These are phyloP conservation scores for Centella asiatica DNA, from an alignment of 129 eudicot species.

Conservation along the genomic window DNA sequence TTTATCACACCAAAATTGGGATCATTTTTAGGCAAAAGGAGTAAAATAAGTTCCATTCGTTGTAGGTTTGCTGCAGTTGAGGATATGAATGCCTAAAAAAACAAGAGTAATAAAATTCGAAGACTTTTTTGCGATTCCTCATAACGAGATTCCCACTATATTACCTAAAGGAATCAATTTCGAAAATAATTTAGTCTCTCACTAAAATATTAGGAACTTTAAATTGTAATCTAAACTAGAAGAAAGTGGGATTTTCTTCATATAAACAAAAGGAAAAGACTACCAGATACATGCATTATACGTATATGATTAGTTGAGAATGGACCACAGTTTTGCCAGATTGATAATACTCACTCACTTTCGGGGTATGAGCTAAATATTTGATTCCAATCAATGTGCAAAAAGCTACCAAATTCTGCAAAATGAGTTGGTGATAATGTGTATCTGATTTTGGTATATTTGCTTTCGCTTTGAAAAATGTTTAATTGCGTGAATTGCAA, in stretches of 20 bases:
- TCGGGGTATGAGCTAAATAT: conserved; percentile 9
- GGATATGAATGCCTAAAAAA: conserved; percentile 14
- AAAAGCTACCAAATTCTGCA: background rate
- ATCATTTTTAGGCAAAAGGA: too few relatives aligned
- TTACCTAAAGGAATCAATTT: background rate
- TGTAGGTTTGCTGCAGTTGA: conserved; percentile 28
- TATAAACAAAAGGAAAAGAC: background rate
- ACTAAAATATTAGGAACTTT: background rate
- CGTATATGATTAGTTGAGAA: background rate
- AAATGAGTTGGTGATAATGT: background rate
- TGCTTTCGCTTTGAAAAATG: background rate
- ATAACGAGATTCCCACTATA: conserved; percentile 16
- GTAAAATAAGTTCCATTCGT: too few relatives aligned
- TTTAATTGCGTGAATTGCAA: background rate
- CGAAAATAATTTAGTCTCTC: background rate
- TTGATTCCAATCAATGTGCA: background rate
- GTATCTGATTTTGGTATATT: background rate
- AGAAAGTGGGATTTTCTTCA: background rate
- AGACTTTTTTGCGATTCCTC: conserved; percentile 11
- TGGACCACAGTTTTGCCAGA: conserved; percentile 24
- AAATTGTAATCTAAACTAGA: background rate
- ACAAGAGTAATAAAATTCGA: background rate
- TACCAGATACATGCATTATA: background rate
- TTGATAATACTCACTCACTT: conserved; percentile 32
- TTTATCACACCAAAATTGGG: too few relatives aligned